Base-by-base conservation (phyloP, 768 basidiomycete species). In the Mycena kentingensis region DNA sequence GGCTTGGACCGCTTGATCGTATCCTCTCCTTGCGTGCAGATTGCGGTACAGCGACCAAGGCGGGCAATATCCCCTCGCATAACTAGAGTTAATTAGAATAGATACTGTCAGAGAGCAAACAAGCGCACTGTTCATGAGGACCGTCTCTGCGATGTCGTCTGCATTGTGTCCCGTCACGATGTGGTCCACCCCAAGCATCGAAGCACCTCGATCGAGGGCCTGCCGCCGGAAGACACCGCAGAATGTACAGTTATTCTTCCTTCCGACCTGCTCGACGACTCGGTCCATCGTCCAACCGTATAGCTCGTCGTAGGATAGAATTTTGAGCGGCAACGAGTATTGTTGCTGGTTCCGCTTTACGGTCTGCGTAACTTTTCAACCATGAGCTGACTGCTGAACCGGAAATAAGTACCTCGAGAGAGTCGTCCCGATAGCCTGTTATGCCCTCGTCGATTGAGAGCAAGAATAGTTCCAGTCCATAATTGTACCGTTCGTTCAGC, bases 281-380 rank as follows among this genome's bases (percentile, higher is more conserved):
- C 83, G 80, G 62, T 99, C 97, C 96, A 99, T 99, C 2, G 96
- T 98, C 96, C 97, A 98, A 16, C 97, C 97, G 61, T 98, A 99
- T 5, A 98, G 79, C 63, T 98, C 95, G 56, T 93, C 86, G 58
- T 99, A 99, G 2, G 91, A 92, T 22, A 98, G 78, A 51, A 99
- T 98, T 74, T 96, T 97, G 32, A 99, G 81, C 0, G 96, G 95
- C 70, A 98, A 87, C 39, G 86, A 80, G 66, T 99, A 98, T 70
- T 99, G 95, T 52, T 88, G 78, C 62, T 97, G 93, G 68, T 99
- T 99, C 35, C 94, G 83, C 70, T 98, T 98, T 35, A 99, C 97
- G 0, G 97, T 98, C 96, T 98, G 67, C 28, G 46, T 41, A 45
- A n/a, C n/a, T n/a, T n/a, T n/a, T 22, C 21, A 6, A 12, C 7